Base-by-base conservation (phyloP, 495 filamentous ascomycete species). In the Aspergillus steynii region DNA sequence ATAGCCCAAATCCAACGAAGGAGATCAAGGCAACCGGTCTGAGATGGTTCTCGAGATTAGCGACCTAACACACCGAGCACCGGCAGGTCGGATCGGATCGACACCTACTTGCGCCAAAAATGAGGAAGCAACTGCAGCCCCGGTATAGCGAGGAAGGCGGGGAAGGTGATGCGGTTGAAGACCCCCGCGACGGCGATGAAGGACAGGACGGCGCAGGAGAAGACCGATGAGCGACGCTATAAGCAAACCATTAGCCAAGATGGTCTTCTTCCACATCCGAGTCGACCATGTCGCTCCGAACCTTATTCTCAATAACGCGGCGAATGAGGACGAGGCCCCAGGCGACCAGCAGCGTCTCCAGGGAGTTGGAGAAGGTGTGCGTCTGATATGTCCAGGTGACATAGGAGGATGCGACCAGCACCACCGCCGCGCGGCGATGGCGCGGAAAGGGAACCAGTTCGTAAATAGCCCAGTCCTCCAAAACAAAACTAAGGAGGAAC, bases 311-410 rank as follows among this genome's bases (percentile, higher is more conserved):
- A 37, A 87, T 75, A 62, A 98, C 93, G 68, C 94, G 86, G 69
- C 87, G 86, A 67, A 97, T 90, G 68, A 98, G 79, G 54, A 97
- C 92, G 74, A 99, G 69, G 62, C 89, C 89, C 95, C 96, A 98
- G 53, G 88, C 81, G 20, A 99, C 93, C 32, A 90, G 82, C 65
- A 99, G 80, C 1, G 95, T 97, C 77, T 99, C 95, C 66, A 97
- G 85, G 55, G 92, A 92, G 74, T 99, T 99, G 71, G 95, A 98
- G 76, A 99, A 98, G 37, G 96, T 98, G 79, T 99, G 95, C 48
- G 91, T 96, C 78, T 99, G 95, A 78, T 90, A 96, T 48, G 96
- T 97, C 96, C 95, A 98, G 52, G 95, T 98, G 65, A 97, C 94
- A 76, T 98, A 99, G 27, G 90, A 96, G 15, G 95, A 98, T 49